Percentiles rank a stretch among this genome's conserved stretches.
Conservation (phyloP, 129 eudicot species). For the Flaveria ramosissima region DNA sequence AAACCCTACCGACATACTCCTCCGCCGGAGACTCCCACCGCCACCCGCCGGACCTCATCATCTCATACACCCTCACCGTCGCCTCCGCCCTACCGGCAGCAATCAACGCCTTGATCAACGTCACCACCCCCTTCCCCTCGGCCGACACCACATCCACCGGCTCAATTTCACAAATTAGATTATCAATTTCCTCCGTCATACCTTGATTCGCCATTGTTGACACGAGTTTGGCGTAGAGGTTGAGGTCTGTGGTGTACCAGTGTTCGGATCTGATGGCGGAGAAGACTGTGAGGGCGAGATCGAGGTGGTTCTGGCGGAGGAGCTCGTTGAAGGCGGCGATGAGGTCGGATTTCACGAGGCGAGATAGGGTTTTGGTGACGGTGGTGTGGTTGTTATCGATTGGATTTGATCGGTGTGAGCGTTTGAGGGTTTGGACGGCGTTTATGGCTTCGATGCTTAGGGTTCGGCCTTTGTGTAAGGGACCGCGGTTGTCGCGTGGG, state of each 20-base stretch:
- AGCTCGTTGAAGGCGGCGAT: conserved; percentile 79
- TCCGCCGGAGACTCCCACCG: conserved; percentile 41
- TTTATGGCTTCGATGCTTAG: conserved; percentile 85
- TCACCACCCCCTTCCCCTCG: conserved; percentile 57
- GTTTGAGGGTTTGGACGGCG: conserved; percentile 87
- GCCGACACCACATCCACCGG: conserved; percentile 34
- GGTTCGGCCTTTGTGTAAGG: conserved; percentile 73
- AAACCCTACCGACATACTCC: conserved; percentile 75
- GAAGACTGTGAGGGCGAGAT: conserved; percentile 62
- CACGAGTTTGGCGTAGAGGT: conserved; percentile 54
- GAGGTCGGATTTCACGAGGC: conserved; percentile 84
- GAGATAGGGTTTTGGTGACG: conserved; percentile 47
- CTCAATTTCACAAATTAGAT: conserved; percentile 44
- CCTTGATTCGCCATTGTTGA: conserved; percentile 49
- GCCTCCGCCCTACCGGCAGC: conserved; percentile 55
- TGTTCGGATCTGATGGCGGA: conserved; percentile 58
- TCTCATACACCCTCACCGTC: conserved; percentile 63
- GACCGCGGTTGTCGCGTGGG: conserved; percentile 83
- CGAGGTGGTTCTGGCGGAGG: conserved; percentile 65
- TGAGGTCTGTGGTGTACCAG: conserved; percentile 56
- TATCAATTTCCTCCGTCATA: conserved; percentile 54
- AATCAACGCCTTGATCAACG: conserved; percentile 68
- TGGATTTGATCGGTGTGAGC: conserved; percentile 58
- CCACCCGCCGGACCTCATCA: conserved; percentile 78
- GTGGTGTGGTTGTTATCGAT: conserved; percentile 29